Conservation (phyloP, 2,329 filamentous ascomycete species). For the Spiromastix sp. region DNA sequence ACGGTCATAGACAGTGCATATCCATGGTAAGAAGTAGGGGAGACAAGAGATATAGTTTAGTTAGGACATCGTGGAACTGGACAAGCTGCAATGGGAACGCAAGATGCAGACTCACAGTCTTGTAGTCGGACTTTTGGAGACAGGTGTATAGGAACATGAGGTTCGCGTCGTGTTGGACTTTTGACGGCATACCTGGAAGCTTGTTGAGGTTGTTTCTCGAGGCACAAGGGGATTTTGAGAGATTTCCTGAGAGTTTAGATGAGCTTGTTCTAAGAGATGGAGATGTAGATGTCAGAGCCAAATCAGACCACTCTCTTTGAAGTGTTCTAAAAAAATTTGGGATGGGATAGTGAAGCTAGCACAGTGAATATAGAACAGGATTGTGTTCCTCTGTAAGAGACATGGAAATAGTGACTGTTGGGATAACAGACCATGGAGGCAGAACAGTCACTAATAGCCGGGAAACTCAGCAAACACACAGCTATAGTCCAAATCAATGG, state of each 20-base stretch:
- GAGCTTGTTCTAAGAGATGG: neutral
- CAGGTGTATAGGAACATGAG: constrained; percentile 35
- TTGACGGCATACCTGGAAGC: constrained; percentile 25
- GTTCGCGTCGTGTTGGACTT: constrained; percentile 28
- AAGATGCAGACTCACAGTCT: constrained; percentile 21
- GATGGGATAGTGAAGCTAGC: neutral
- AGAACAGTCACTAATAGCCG: too few relatives aligned
- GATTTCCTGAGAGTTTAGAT: neutral
- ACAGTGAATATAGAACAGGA: neutral
- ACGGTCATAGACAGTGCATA: neutral
- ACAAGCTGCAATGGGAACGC: neutral
- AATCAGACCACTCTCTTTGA: too few relatives aligned
- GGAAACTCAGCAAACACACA: too few relatives aligned
- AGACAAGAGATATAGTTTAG: neutral
- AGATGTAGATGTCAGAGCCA: too few relatives aligned
- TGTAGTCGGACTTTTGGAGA: constrained; percentile 28
- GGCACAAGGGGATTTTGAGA: neutral
- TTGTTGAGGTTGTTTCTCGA: too few relatives aligned
- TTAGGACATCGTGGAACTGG: neutral
- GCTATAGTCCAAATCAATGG: too few relatives aligned
- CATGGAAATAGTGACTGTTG: too few relatives aligned
- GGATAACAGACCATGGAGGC: too few relatives aligned
- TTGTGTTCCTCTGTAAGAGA: too few relatives aligned
- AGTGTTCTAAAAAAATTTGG: neutral
- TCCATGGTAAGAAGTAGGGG: neutral